Percentiles rank a stretch among this genome's conserved stretches.
These are phyloP conservation scores for Oenanthe sinensis DNA, from an alignment of 129 eudicot species.

Conservation along the genomic window DNA sequence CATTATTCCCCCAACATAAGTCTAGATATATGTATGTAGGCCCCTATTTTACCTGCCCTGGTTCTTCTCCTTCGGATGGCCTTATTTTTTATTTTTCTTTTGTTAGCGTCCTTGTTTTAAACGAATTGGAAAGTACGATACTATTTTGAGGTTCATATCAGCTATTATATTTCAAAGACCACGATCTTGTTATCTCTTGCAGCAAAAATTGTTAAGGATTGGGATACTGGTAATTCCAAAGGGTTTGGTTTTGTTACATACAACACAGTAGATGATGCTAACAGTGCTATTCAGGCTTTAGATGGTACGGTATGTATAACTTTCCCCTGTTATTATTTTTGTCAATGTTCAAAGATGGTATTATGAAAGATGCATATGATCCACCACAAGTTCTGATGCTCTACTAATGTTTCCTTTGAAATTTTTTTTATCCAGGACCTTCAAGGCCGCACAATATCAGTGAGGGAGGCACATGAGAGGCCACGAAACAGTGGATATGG, in stretches of 20 bases:
- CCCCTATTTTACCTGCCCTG: neutral
- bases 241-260: constrained; percentile 90
- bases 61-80: neutral
- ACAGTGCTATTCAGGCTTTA: constrained; percentile 83
- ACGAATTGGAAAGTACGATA: neutral
- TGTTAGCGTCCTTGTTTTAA: neutral
- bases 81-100: neutral
- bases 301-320: constrained; percentile 49
- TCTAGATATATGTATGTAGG: neutral
- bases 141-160: neutral
- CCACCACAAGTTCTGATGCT: neutral
- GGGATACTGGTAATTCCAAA: constrained; percentile 79
- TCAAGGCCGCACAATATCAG: constrained; percentile 64
- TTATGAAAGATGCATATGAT: neutral
- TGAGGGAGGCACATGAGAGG: constrained; percentile 66
- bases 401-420: neutral
- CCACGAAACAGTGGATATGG: constrained; percentile 25
- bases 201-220: constrained; percentile 75
- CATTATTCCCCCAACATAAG: neutral
- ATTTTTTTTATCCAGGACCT: constrained; percentile 47
- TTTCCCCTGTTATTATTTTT: neutral
- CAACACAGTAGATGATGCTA: constrained; percentile 53
- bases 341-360: neutral
- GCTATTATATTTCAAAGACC: neutral
- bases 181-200: constrained; percentile 14